A percentile compares a stretch with the other conserved stretches of the same genome.
These are phyloP conservation scores for Aspergillus sp. DNA, from an alignment of 2,329 filamentous ascomycete genomes.

Conservation along the genomic window DNA sequence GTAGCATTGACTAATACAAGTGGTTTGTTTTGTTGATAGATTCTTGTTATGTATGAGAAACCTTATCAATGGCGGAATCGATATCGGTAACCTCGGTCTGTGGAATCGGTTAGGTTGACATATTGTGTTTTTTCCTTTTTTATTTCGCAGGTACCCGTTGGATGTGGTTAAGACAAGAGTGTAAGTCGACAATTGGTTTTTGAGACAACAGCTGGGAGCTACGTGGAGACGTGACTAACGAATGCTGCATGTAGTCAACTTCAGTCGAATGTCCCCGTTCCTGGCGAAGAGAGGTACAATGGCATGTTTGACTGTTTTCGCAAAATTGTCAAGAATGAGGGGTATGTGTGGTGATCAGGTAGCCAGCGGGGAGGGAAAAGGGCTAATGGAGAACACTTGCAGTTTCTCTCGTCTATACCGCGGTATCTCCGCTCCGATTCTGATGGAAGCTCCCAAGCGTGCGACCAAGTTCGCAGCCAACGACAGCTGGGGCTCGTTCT, in stretches of 20 bases:
- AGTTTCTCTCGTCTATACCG: slow-evolving; percentile 88
- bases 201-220: background rate
- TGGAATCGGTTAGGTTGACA: background rate
- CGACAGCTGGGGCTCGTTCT: slow-evolving; percentile 95
- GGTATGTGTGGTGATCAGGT: slow-evolving; percentile 48
- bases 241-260: slow-evolving; percentile 56
- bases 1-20: too few species aligned
- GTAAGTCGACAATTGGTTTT: slow-evolving; percentile 46
- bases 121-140: background rate
- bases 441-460: slow-evolving; percentile 95
- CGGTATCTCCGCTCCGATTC: slow-evolving; percentile 87
- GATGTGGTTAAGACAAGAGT: slow-evolving; percentile 98
- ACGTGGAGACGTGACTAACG: background rate
- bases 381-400: background rate
- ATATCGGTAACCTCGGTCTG: background rate
- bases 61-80: slow-evolving; percentile 2
- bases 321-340: slow-evolving; percentile 94
- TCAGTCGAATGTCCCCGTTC: slow-evolving; percentile 58
- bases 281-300: slow-evolving; percentile 77
- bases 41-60: slow-evolving; percentile 67
- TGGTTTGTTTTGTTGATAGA: slow-evolving; percentile 44
- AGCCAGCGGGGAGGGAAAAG: background rate
- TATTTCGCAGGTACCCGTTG: slow-evolving; percentile 75
- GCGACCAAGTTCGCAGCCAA: slow-evolving; percentile 99
- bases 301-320: slow-evolving; percentile 97